phyloP scores from a whole-genome alignment of 345 rosid species.

The Populus ilicifolia region DNA sequence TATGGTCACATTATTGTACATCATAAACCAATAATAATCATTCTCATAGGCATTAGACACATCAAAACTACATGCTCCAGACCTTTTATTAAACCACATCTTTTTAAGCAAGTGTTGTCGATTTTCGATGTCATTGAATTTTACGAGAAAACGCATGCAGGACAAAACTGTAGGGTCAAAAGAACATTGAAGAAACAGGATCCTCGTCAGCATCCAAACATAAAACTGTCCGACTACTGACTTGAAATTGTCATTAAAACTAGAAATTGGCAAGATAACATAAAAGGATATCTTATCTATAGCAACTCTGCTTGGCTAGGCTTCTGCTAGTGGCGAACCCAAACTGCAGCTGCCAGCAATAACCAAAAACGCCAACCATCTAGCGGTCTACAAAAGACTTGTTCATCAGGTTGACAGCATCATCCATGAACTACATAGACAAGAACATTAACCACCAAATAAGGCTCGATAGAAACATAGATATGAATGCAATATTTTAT shows the following conservation, averaged over 20 bases:
- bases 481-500: neutral
- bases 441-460: conserved; percentile 12
- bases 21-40: too few species aligned
- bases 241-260: neutral
- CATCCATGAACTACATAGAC: conserved; percentile 76
- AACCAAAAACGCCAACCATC: conserved; percentile 13
- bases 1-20: too few species aligned
- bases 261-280: neutral
- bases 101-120: too few species aligned
- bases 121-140: neutral
- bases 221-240: neutral
- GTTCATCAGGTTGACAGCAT: conserved; percentile 78
- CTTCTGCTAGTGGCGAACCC: conserved; percentile 2
- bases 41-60: too few species aligned
- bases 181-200: neutral
- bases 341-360: conserved; percentile 6
- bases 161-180: neutral
- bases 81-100: too few species aligned
- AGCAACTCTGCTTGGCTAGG: conserved; percentile 9
- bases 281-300: conserved; percentile 11
- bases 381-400: conserved; percentile 79
- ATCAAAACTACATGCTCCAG: too few species aligned
- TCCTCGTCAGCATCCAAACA: neutral
- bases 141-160: neutral
- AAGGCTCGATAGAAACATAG: neutral